phyloP scores from a whole-genome alignment of 805 yeast species.

The Dipodascus geniculatus region DNA sequence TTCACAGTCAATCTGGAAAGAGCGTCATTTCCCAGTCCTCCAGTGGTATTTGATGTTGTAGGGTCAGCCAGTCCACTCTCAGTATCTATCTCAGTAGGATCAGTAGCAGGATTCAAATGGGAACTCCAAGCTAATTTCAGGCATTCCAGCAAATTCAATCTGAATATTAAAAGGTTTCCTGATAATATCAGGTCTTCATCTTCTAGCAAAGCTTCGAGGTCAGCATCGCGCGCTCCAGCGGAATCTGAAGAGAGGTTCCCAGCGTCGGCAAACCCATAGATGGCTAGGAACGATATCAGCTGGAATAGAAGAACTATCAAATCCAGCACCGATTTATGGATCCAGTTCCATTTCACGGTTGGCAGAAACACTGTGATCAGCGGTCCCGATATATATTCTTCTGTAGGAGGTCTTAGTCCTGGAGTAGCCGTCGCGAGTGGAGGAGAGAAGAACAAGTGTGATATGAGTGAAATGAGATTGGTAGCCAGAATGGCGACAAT shows the following conservation, averaged over 20 bases:
- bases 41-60: background rate
- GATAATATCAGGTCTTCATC: background rate
- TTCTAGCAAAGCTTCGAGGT: background rate
- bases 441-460: background rate
- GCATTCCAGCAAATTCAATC: background rate
- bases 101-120: background rate
- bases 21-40: background rate
- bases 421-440: background rate
- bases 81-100: background rate
- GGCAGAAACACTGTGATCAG: background rate
- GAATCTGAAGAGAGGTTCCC: background rate
- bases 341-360: background rate
- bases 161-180: background rate
- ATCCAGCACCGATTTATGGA: conserved; percentile 10
- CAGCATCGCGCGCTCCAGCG: background rate
- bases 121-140: background rate
- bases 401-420: background rate
- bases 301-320: conserved; percentile 11
- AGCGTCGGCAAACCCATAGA: background rate
- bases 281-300: conserved; percentile 6
- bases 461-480: background rate
- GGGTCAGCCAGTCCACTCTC: background rate
- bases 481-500: background rate
- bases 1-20: background rate
- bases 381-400: background rate